These are phyloP conservation scores for Furcasterigmium sp. DNA, from an alignment of 2,329 filamentous ascomycete genomes.

Conservation along the genomic window DNA sequence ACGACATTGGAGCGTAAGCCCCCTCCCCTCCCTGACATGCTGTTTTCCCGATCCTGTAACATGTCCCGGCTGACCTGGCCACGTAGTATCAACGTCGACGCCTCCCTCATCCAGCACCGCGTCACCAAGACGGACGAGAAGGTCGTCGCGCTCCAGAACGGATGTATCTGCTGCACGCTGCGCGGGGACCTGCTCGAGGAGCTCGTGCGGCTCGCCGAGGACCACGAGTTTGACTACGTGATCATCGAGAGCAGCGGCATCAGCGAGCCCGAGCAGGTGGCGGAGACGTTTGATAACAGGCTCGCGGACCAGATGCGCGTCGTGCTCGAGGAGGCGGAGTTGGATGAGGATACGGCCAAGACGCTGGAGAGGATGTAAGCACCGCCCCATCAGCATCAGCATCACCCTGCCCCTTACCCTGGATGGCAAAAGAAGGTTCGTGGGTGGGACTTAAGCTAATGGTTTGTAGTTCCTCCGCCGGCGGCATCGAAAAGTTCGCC, in stretches of 20 bases:
- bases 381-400: conserved; percentile 11
- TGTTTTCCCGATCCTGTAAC: no score
- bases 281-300: conserved; percentile 63
- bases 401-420: no score
- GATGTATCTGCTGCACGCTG: conserved; percentile 72
- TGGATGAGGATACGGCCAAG: conserved; percentile 28
- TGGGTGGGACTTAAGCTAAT: no score
- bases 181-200: conserved; percentile 67
- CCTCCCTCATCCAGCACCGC: conserved; percentile 52
- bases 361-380: conserved; percentile 30
- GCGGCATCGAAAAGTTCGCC: conserved; percentile 61
- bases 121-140: conserved; percentile 58
- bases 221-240: conserved; percentile 63
- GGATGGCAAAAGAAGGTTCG: background rate
- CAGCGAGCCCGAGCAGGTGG: conserved; percentile 68
- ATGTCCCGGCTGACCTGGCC: background rate
- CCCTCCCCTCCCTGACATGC: background rate
- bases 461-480: conserved; percentile 40
- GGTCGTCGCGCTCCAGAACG: conserved; percentile 64
- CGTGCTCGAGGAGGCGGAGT: conserved; percentile 21
- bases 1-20: conserved; percentile 59
- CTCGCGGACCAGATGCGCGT: conserved; percentile 41
- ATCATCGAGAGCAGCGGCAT: conserved; percentile 69
- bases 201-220: conserved; percentile 57
- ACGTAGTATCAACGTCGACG: conserved; percentile 58